Evolutionary conservation across 129 eudicot genomes (phyloP), one percentile per base, ranked within the genome.

Genomic region (Sambucus nigra): DNA sequence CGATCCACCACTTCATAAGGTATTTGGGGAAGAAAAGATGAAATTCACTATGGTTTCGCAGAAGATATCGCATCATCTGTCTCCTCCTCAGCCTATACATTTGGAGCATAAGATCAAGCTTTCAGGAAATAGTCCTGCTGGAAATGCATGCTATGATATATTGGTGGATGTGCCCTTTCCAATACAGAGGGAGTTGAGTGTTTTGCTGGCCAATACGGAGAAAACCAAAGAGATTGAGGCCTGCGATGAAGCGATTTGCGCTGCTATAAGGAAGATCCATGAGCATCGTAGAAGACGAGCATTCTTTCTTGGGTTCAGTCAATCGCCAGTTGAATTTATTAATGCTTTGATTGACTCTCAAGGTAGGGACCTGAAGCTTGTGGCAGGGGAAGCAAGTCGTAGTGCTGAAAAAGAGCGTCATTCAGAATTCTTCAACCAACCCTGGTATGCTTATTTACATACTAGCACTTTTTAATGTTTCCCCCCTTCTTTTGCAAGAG

Each of bases 271-370:
- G 63, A 91, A 91, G 70, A 91, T 91, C 38, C 94, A 91, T 38
- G 98, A 91, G 69, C 98, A 91, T 70, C 75, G 88, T 14, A 73
- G 67, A 64, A 73, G 95, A 55, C 76, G 98, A 49, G 95, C 98
- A 2, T 91, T 91, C 70, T 91, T 91, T 73, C 89, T 85, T 64
- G 98, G 98, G 20, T 85, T 91, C 59, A 91, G 98, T 61, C 89
- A 91, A 59, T 91, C 98, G 39, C 98, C 98, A 2, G 80, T 81
- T 20, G 95, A 91, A 57, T 91, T 91, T 71, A 79, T 82, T 50
- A 88, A 91, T 74, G 84, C 98, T 31, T 28, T 91, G 58, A 47
- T 85, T 57, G 98, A 91, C 61, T 85, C 95, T 54, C 98, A 91
- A 54, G 74, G 81, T 64, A 81, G 67, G 57, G 95, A 91, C 71